Percentiles rank a stretch among this genome's conserved stretches.
phyloP scores from a whole-genome alignment of 2,329 filamentous ascomycete species.

The Aspergillus ibericus region DNA sequence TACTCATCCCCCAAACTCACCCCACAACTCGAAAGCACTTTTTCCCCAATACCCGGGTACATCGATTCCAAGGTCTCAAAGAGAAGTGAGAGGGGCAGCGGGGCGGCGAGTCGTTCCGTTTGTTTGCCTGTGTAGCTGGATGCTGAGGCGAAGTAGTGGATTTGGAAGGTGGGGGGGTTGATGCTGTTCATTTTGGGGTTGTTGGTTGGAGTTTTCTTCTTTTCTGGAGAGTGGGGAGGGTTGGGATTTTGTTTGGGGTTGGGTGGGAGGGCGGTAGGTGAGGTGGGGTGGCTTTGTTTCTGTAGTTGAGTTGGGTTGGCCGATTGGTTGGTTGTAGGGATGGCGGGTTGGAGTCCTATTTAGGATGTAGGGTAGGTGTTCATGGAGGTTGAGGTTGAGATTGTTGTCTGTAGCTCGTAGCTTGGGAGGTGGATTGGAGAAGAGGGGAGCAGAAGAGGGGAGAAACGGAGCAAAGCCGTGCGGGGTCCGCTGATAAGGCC shows the following conservation, averaged over 20 bases:
- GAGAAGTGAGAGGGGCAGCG: constrained; percentile 38
- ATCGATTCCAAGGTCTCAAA: constrained; percentile 40
- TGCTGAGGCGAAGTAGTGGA: constrained; percentile 49
- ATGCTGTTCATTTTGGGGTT: constrained; percentile 2
- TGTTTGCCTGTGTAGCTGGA: constrained; percentile 42
- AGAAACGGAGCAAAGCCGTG: background rate
- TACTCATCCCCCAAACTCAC: constrained; percentile 47
- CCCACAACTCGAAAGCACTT: constrained; percentile 41
- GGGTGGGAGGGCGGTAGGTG: no score
- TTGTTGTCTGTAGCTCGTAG: no score
- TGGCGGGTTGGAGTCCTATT: background rate
- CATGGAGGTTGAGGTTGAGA: no score
- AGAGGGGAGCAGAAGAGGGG: background rate
- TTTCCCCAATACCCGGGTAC: constrained; percentile 44
- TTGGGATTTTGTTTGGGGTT: no score
- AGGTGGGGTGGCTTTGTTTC: background rate
- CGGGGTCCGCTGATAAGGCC: background rate
- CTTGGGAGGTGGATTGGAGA: background rate
- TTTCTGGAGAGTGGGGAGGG: no score
- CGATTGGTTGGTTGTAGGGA: background rate
- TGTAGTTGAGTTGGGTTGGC: background rate
- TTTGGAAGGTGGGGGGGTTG: constrained; percentile 35
- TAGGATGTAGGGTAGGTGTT: no score
- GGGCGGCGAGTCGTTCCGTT: constrained; percentile 43
- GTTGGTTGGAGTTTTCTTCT: background rate